Percentiles rank a stretch among this genome's conserved stretches.
phyloP scores from a whole-genome alignment of 2,329 filamentous ascomycete species.

The Colletotrichum navitas region DNA sequence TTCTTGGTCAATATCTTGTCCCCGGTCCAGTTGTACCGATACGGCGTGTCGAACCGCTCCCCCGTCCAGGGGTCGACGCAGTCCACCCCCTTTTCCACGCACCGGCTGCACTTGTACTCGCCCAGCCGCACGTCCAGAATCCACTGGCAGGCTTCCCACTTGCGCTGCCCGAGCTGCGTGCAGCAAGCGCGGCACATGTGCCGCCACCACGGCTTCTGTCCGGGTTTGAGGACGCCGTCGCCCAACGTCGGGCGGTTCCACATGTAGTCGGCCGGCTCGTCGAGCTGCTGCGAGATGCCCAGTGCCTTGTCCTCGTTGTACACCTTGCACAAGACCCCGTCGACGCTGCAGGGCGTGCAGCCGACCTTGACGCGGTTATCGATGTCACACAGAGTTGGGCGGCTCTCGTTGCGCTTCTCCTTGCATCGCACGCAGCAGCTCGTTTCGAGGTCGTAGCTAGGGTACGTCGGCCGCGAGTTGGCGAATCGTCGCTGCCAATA shows the following conservation, averaged over 20 bases:
- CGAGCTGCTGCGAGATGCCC: slow-evolving; percentile 1
- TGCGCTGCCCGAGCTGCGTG: background rate
- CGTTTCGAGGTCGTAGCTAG: slow-evolving; percentile 1
- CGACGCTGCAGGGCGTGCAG: slow-evolving; percentile 26
- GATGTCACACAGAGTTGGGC: slow-evolving; percentile 31
- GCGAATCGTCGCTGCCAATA: slow-evolving; percentile 37
- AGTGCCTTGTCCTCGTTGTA: slow-evolving; percentile 16
- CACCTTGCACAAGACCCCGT: slow-evolving; percentile 15
- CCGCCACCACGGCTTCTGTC: slow-evolving; percentile 43
- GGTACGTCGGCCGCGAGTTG: slow-evolving; percentile 34
- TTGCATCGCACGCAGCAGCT: slow-evolving; percentile 35
- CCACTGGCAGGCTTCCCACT: slow-evolving; percentile 20
- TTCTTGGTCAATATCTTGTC: slow-evolving; percentile 8
- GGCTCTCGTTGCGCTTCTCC: background rate
- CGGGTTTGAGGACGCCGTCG: slow-evolving; percentile 9
- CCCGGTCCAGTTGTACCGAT: slow-evolving; percentile 8
- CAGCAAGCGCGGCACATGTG: slow-evolving; percentile 41
- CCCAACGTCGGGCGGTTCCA: slow-evolving; percentile 36
- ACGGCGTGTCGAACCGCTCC: slow-evolving; percentile 36
- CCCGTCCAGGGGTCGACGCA: slow-evolving; percentile 44
- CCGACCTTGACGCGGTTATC: slow-evolving; percentile 36
- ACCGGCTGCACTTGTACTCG: slow-evolving; percentile 41
- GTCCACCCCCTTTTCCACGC: slow-evolving; percentile 35
- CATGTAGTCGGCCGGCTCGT: slow-evolving; percentile 19
- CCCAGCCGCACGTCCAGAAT: slow-evolving; percentile 29